Conservation (phyloP, 176 grass and related monocot species). For the Triticum aestivum region IWGSC_CS_RefSeq_v2.1 NC_057812.1:689702954-689703453, state of each 20-base stretch:
- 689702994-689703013: not conserved
- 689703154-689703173: slow-evolving; percentile 31
- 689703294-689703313: slow-evolving; percentile 63
- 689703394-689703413: no score
- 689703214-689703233: slow-evolving; percentile 25
- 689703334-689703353: not conserved
- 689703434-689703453: no score
- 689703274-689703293: slow-evolving; percentile 20
- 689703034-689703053: slow-evolving; percentile 42
- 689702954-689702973: slow-evolving; percentile 52
- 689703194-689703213: slow-evolving; percentile 21
- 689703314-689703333: not conserved
- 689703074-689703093: not conserved
- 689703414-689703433: no score
- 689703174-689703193: slow-evolving; percentile 50
- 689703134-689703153: not conserved
- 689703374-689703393: no score
- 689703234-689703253: slow-evolving; percentile 37
- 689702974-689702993: slow-evolving; percentile 44
- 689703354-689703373: no score
- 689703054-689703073: slow-evolving; percentile 5
- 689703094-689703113: slow-evolving; percentile 19
- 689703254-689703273: no score
- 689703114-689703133: slow-evolving; percentile 10
- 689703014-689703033: slow-evolving; percentile 31